Evolutionary conservation across 192 early-diverging fungal species (phyloP), one percentile per base, ranked within the genome.

Genomic region (Coemansia sp.): DNA sequence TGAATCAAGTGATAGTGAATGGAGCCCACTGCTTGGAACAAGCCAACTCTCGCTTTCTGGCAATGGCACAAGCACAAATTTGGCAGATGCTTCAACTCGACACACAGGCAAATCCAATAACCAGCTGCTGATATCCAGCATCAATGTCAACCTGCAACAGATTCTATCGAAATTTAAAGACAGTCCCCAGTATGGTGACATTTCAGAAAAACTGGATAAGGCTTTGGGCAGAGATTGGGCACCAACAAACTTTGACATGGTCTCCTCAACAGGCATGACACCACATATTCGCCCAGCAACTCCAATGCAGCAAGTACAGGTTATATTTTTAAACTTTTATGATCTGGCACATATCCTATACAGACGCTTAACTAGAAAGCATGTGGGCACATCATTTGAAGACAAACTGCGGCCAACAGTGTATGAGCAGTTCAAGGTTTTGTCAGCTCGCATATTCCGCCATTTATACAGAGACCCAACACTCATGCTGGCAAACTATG

Each of bases 391-490:
- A 2, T 4, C 45, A 8, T 34, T 36, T 11, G 32, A 48, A 2
- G 64, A 74, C 41, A 62, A 62, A 39, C 34, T 67, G 47, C 63
- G 70, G 0, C 70, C 70, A 26, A 50, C 70, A 5, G 30, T 59
- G 51, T 91, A 40, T 29, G 56, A 58, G 6, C 75, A 82, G 50
- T 75, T 78, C 19, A 58, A 48, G 22, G 56, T 79, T 4, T 55
- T 82, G 12, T 69, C 79, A 1, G 64, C 79, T 8, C 62, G 81
- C 8, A 73, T 73, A 45, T 68, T 77, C 52, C 58, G 67, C 38
- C 62, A 71, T 38, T 36, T 62, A 17, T 68, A 64, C 39, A 70
- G 71, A 4, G 69, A 72, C 22, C 59, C 65, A 22, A 59, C 60
- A n/a, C 25, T 64, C 28, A 81, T 69, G 65, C 53, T 62, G 20